A percentile compares a stretch with the other conserved stretches of the same genome.
These are phyloP conservation scores for Leccinum imitatum DNA, from an alignment of 768 basidiomycete genomes.

Conservation along the genomic window DNA sequence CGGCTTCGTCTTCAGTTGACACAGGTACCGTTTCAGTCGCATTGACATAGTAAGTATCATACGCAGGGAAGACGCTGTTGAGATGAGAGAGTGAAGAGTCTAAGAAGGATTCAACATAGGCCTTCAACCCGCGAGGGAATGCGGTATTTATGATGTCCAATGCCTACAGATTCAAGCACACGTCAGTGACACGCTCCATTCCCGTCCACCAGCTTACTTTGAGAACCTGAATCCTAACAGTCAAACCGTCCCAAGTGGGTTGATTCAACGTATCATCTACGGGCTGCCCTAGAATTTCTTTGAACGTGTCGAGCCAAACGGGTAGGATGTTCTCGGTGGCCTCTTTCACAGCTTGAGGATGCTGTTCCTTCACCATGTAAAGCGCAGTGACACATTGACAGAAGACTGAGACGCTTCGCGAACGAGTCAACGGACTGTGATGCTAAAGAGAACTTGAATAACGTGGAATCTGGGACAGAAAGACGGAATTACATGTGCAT, in stretches of 20 bases:
- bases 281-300: slow-evolving; percentile 66
- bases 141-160: slow-evolving; percentile 77
- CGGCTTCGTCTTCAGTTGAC: slow-evolving; percentile 71
- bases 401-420: slow-evolving; percentile 85
- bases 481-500: slow-evolving; percentile 53
- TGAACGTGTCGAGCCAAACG: slow-evolving; percentile 91
- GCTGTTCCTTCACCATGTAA: slow-evolving; percentile 94
- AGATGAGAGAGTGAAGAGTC: slow-evolving; percentile 59
- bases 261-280: slow-evolving; percentile 56
- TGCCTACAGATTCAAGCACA: slow-evolving; percentile 47
- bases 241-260: slow-evolving; percentile 77
- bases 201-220: slow-evolving; percentile 48
- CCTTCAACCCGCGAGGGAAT: slow-evolving; percentile 72
- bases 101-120: slow-evolving; percentile 63
- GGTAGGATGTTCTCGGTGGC: slow-evolving; percentile 80
- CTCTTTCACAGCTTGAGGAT: slow-evolving; percentile 82
- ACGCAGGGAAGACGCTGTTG: slow-evolving; percentile 55
- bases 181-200: neutral
- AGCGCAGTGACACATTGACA: slow-evolving; percentile 85
- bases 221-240: slow-evolving; percentile 81
- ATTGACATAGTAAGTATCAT: slow-evolving; percentile 60
- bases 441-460: slow-evolving; percentile 37
- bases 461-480: neutral
- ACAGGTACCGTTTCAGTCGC: slow-evolving; percentile 54
- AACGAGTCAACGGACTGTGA: slow-evolving; percentile 79